Base-by-base conservation (phyloP, 2,329 filamentous ascomycete genomes). In the Fusarium concolor region DNA sequence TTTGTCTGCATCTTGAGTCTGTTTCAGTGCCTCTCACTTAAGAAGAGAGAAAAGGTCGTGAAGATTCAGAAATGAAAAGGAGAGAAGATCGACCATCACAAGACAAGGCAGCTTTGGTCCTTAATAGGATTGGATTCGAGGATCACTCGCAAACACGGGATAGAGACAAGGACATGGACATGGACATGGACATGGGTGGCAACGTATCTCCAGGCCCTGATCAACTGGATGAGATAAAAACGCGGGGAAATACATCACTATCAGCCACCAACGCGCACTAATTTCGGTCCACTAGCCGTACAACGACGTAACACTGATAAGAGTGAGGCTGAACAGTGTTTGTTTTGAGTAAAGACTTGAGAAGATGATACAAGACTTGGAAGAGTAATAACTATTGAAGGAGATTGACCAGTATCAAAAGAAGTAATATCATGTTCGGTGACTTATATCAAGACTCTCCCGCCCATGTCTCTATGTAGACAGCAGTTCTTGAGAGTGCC, bases 191-290 rank as follows among this genome's bases (percentile, higher is more conserved):
- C n/a, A n/a, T n/a, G 58, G 50, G 64, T 56, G 65, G 65, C 54
- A 68, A 52, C 41, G 29, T 64, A 61, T 61, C 49, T 54, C 45
- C 31, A 58, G 35, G 49, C 10, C 29, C 56, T 45, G 26, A 35
- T 31, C 29, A 31, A 31, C 29, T 31, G 29, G 61, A 29, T 56
- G 18, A 70, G 66, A 70, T 68, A 68, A 52, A 67, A 70, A 67
- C 66, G 66, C 66, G 66, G 66, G 66, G 66, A 68, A 68, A 39
- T 63, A 42, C 45, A 70, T 67, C 62, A 46, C 59, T 70, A 70
- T 68, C 66, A 69, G 65, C 65, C 66, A 26, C 66, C 63, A 66
- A 59, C 5, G 11, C 18, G 14, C 52, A 47, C 63, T 54, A 62
- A 45, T 7, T 9, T 12, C 44, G 49, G 55, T 44, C 20, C 24